These are phyloP conservation scores for Thecaphora thlaspeos DNA, from an alignment of 1,284 basidiomycete genomes.

Conservation along the genomic window DNA sequence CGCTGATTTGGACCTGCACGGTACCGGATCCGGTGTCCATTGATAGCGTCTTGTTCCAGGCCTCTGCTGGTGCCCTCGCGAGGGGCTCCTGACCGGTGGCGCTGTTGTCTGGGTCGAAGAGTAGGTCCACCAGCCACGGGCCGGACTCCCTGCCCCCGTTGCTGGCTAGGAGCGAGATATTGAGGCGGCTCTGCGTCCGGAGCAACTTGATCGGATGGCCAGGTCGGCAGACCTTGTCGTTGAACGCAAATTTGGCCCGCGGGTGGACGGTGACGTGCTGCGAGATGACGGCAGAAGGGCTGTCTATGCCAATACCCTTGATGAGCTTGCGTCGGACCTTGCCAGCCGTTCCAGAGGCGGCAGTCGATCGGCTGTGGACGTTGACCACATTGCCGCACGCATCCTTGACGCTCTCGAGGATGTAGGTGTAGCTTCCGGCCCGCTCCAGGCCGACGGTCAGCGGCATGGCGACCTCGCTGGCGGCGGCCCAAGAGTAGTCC, in stretches of 20 bases:
- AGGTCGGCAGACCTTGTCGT: constrained; percentile 66
- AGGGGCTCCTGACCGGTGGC: constrained; percentile 28
- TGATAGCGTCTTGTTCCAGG: constrained; percentile 22
- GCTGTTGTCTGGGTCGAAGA: constrained; percentile 31
- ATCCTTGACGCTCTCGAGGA: constrained; percentile 44
- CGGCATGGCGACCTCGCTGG: constrained; percentile 37
- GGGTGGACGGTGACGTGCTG: constrained; percentile 72
- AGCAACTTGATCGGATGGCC: constrained; percentile 73
- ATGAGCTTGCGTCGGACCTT: not conserved
- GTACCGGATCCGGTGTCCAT: constrained; percentile 14
- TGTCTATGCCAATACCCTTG: not conserved
- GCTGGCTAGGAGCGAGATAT: constrained; percentile 17
- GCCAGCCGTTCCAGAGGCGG: not conserved
- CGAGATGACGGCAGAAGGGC: not conserved
- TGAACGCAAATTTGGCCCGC: constrained; percentile 74
- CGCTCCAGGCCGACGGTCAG: constrained; percentile 39
- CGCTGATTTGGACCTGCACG: constrained; percentile 26
- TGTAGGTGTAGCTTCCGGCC: constrained; percentile 43
- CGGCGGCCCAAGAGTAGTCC: constrained; percentile 40
- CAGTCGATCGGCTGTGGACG: not conserved
- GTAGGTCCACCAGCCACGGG: constrained; percentile 28
- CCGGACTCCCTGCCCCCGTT: constrained; percentile 14
- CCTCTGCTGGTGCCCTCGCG: constrained; percentile 13
- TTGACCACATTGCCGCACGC: constrained; percentile 48
- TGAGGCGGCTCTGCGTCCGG: constrained; percentile 57